A percentile compares a stretch with the other conserved stretches of the same genome.
phyloP scores from a whole-genome alignment of 2,329 filamentous ascomycete species.

The Pseudocercospora macadamiae region DNA sequence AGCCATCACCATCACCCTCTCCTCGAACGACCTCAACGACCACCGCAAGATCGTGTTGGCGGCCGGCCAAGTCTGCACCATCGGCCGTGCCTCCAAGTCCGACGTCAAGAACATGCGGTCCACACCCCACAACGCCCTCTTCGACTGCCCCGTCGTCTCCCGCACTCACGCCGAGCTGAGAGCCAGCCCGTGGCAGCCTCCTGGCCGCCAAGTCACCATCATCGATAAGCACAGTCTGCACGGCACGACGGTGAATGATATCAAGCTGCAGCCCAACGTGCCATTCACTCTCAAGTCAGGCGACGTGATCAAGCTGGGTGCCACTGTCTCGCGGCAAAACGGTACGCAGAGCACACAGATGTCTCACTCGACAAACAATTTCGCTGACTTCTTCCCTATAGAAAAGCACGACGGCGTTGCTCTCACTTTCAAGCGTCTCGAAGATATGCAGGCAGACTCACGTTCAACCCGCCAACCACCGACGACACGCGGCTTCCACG shows the following conservation, averaged over 20 bases:
- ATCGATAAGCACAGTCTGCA: constrained; percentile 38
- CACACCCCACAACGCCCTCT: constrained; percentile 36
- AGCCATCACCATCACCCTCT: constrained; percentile 28
- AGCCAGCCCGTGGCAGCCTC: constrained; percentile 15
- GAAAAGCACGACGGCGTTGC: constrained; percentile 33
- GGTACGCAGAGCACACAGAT: constrained; percentile 30
- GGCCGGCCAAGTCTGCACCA: constrained; percentile 32
- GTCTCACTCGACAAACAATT: too few species aligned
- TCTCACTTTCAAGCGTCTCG: constrained; percentile 25
- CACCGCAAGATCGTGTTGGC: constrained; percentile 26
- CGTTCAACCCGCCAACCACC: constrained; percentile 7
- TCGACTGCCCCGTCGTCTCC: constrained; percentile 42
- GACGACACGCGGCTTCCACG: constrained; percentile 24
- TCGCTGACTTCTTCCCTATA: constrained; percentile 1
- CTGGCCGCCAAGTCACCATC: constrained; percentile 31
- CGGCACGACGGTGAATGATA: constrained; percentile 41
- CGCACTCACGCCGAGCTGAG: constrained; percentile 39
- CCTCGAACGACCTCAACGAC: constrained; percentile 13
- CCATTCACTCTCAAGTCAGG: constrained; percentile 27
- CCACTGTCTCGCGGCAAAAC: constrained; percentile 30
- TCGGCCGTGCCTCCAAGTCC: constrained; percentile 50
- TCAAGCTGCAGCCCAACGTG: constrained; percentile 23
- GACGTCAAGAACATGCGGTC: constrained; percentile 38
- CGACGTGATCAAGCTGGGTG: constrained; percentile 39
- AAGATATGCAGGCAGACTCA: constrained; percentile 8